Percentiles rank a stretch among this genome's conserved stretches.
These are phyloP conservation scores for Annulohypoxylon moriforme DNA, from an alignment of 495 filamentous ascomycete genomes.

Conservation along the genomic window DNA sequence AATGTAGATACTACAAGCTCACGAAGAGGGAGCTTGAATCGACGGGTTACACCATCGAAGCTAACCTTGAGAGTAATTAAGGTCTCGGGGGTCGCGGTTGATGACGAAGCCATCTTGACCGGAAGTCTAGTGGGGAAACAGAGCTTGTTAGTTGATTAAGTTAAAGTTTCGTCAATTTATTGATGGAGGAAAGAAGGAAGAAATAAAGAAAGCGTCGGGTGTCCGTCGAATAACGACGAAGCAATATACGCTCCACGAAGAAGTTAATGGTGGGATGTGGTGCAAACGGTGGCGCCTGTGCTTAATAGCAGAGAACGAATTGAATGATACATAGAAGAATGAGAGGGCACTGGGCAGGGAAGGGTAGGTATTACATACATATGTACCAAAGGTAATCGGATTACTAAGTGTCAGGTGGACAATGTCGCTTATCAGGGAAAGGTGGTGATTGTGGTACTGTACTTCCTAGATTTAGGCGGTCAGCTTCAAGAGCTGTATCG, in stretches of 20 bases:
- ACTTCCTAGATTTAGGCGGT: constrained; percentile 38
- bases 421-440: constrained; percentile 34
- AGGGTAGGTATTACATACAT: constrained; percentile 22
- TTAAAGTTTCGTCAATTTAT: neutral
- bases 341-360: neutral
- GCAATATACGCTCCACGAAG: constrained; percentile 11
- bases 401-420: constrained; percentile 43
- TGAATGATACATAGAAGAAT: constrained; percentile 16
- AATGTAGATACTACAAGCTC: constrained; percentile 83
- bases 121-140: constrained; percentile 18
- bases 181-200: neutral
- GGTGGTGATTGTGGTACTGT: constrained; percentile 27
- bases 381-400: constrained; percentile 23
- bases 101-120: constrained; percentile 47
- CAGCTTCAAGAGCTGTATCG: constrained; percentile 37
- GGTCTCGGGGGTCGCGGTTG: constrained; percentile 64
- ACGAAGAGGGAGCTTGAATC: constrained; percentile 89
- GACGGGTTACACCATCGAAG: constrained; percentile 75
- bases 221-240: constrained; percentile 13
- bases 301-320: neutral
- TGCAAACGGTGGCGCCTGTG: constrained; percentile 12
- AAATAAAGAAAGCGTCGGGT: neutral
- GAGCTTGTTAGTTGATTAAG: constrained; percentile 7
- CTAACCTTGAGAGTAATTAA: constrained; percentile 87
- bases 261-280: constrained; percentile 8